A percentile compares a stretch with the other conserved stretches of the same genome.
phyloP scores from a whole-genome alignment of 257 asterid species.

The Schizonepeta tenuifolia region DNA sequence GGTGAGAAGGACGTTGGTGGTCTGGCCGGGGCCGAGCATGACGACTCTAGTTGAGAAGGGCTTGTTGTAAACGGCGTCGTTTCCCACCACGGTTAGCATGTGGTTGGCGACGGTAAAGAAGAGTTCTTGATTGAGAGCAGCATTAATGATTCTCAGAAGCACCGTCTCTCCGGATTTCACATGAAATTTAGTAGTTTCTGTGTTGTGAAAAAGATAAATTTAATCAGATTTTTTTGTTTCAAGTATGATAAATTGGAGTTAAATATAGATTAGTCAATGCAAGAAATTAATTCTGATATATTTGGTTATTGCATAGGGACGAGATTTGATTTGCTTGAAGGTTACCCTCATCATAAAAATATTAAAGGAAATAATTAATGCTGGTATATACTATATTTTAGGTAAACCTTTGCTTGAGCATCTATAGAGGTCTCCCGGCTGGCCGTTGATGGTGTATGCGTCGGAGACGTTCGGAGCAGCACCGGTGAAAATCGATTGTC shows the following conservation, averaged over 20 bases:
- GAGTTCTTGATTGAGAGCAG: constrained; percentile 75
- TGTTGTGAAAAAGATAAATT: not conserved
- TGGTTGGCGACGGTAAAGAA: constrained; percentile 68
- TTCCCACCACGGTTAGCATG: constrained; percentile 57
- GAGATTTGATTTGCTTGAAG: no score
- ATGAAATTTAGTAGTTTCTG: constrained; percentile 48
- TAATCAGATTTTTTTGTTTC: not conserved
- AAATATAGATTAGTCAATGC: not conserved
- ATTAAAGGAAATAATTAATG: no score
- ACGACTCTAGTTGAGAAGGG: constrained; percentile 51
- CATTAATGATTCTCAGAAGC: constrained; percentile 62
- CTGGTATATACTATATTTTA: no score
- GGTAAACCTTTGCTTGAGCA: constrained; percentile 53
- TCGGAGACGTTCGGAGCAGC: constrained; percentile 76
- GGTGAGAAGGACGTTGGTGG: constrained; percentile 64
- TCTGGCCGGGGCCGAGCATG: constrained; percentile 71
- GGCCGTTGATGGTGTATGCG: constrained; percentile 86
- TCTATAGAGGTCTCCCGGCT: constrained; percentile 71
- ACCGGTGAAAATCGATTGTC: constrained; percentile 64
- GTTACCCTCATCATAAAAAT: no score
- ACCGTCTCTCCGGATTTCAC: constrained; percentile 56
- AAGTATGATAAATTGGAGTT: no score
- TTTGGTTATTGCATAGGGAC: no score
- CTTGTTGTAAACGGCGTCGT: constrained; percentile 59
- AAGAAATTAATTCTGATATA: not conserved